Conservation (phyloP, 768 basidiomycete genomes). For the Podaxis sp. region DNA sequence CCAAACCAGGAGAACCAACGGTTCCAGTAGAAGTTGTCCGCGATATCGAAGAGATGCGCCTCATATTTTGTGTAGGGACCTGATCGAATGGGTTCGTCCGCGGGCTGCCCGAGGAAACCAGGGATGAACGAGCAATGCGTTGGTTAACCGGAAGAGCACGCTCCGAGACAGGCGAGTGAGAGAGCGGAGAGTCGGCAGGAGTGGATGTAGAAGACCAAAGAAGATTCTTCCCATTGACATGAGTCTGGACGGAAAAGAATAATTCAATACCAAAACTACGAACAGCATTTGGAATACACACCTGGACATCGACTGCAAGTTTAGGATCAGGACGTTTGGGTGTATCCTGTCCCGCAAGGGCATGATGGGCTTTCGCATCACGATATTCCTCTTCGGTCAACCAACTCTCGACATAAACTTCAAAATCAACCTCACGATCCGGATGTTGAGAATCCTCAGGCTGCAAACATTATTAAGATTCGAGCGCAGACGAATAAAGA, state of each 20-base stretch:
- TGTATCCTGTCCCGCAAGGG: conserved; percentile 70
- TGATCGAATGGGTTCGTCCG: conserved; percentile 52
- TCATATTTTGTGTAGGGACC: conserved; percentile 23
- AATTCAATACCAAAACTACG: conserved; percentile 5
- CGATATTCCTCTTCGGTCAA: conserved; percentile 72
- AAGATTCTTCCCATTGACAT: conserved; percentile 56
- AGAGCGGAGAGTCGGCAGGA: conserved; percentile 30
- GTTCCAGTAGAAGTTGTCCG: conserved; percentile 27
- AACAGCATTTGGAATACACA: conserved; percentile 19
- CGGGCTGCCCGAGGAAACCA: conserved; percentile 39
- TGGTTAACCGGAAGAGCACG: conserved; percentile 12
- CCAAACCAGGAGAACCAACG: conserved; percentile 29
- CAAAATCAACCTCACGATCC: conserved; percentile 63
- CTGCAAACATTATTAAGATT: conserved; percentile 33
- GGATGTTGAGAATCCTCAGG: conserved; percentile 78
- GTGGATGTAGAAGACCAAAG: conserved; percentile 64
- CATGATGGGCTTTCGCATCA: conserved; percentile 56
- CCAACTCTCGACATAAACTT: conserved; percentile 80
- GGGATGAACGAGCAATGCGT: conserved; percentile 37
- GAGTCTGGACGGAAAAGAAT: conserved; percentile 11
- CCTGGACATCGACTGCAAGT: conserved; percentile 37
- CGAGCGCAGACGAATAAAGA: background rate
- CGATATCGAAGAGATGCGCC: conserved; percentile 41
- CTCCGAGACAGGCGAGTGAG: conserved; percentile 29
- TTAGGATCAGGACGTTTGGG: conserved; percentile 43